Base-by-base conservation (phyloP, 2,329 filamentous ascomycete species). In the Fusarium lyarnte region DNA sequence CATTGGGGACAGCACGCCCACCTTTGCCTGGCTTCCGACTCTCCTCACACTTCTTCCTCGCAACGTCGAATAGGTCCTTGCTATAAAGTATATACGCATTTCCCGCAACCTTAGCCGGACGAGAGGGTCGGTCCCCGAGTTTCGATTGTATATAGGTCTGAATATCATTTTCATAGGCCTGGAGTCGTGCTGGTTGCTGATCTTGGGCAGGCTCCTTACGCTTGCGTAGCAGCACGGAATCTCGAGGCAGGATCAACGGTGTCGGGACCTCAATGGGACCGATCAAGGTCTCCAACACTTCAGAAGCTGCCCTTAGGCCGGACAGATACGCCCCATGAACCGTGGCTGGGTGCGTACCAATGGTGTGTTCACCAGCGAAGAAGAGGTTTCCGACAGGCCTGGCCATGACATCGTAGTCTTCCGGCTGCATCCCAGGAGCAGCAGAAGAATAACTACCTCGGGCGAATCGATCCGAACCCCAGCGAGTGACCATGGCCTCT, bases 241-340 rank as follows among this genome's bases (percentile, higher is more conserved):
- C 85, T 77, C 92, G 90, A 70, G 91, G 85, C 66, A 90, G 87
- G 23, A 98, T 89, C 6, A 99, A 86, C 3, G 94, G 94, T 7
- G 85, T 86, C 1, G 93, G 92, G 16, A 97, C 85, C 47, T 91
- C 84, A 66, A 99, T 94, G 1, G 94, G 91, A 2, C 96, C 96
- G 36, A 96, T 85, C 79, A 98, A 88, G 6, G 89, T 85, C 60
- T 95, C 91, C 41, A 97, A 85, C 5, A 99, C 89, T 78, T 98
- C 95, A 6, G 93, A 92, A 16, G 96, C 96, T 7, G 93, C 96
- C 54, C 96, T 91, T 10, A 99, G 86, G 6, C 96, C 97, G 4
- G 96, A 98, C 8, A 99, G 85, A 79, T 98, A 99, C 13, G 96
- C 97, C 10, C 96, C 96, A 75, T 99, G 96, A 1, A 99, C 96